Evolutionary conservation across 1,284 basidiomycete genomes (phyloP).

Genomic region (Boletus mariae): DNA sequence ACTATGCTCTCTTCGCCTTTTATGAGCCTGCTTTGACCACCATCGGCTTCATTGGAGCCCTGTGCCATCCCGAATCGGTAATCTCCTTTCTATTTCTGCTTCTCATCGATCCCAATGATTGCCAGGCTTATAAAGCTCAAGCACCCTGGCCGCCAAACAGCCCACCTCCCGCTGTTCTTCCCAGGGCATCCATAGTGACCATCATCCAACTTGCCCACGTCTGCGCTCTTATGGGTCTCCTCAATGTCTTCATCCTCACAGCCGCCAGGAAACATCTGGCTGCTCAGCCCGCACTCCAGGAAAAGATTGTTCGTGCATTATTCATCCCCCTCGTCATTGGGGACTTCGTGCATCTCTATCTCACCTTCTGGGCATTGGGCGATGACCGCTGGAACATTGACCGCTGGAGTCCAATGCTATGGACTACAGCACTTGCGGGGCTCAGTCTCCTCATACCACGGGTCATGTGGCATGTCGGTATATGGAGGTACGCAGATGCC

Average conservation of each 20-base stretch:
- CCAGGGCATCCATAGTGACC: conserved; percentile 63
- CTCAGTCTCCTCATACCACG: conserved; percentile 63
- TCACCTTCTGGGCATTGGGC: conserved; percentile 71
- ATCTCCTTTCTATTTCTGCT: conserved; percentile 11
- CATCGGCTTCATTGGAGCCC: conserved; percentile 59
- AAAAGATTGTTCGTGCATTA: conserved; percentile 60
- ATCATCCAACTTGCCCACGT: conserved; percentile 69
- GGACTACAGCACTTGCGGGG: conserved; percentile 62
- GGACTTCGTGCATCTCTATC: conserved; percentile 58
- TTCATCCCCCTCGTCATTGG: conserved; percentile 66
- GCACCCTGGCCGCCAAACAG: conserved; percentile 60
- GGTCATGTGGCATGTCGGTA: conserved; percentile 65
- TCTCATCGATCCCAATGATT: conserved; percentile 7
- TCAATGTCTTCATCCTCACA: conserved; percentile 65
- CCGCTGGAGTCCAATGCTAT: conserved; percentile 64
- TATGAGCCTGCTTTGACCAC: conserved; percentile 69
- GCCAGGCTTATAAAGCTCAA: conserved; percentile 65
- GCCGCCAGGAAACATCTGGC: conserved; percentile 57
- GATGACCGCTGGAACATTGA: conserved; percentile 58
- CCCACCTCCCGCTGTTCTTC: conserved; percentile 48
- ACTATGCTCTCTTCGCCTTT: conserved; percentile 67
- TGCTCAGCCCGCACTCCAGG: conserved; percentile 58
- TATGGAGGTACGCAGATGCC: conserved; percentile 65
- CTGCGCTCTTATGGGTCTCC: conserved; percentile 64
- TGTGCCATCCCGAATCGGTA: conserved; percentile 65